A percentile compares a stretch with the other conserved stretches of the same genome.
These are phyloP conservation scores for Aleurites moluccanus DNA, from an alignment of 441 rosid species.

Conservation along the genomic window DNA sequence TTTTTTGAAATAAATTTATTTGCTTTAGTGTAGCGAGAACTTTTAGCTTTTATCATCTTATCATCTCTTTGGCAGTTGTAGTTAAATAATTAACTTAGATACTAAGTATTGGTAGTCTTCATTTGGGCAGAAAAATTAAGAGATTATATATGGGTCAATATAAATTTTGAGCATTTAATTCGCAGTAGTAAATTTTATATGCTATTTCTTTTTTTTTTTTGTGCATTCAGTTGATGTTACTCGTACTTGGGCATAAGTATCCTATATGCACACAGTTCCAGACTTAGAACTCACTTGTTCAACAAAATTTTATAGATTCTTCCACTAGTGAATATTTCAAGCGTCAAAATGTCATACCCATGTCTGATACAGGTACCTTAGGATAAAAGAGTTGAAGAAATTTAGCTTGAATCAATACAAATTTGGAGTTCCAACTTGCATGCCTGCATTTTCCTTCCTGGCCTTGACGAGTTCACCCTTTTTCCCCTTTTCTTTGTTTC, in stretches of 20 bases:
- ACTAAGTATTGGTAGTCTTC: not conserved
- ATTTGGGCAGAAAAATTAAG: not conserved
- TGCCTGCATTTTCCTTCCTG: not conserved
- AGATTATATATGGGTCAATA: not conserved
- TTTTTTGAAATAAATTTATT: not conserved
- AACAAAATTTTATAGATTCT: not conserved
- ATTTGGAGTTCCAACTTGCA: not conserved
- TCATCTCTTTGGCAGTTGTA: conserved; percentile 5
- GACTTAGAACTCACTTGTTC: not conserved
- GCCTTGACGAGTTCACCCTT: not conserved
- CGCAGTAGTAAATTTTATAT: not conserved
- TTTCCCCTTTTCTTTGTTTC: not conserved
- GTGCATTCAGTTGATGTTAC: not conserved
- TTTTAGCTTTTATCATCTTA: not conserved
- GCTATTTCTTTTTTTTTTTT: not conserved
- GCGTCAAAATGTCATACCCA: not conserved
- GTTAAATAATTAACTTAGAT: not conserved
- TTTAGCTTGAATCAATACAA: not conserved
- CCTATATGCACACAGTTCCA: not conserved
- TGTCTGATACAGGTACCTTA: not conserved
- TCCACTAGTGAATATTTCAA: not conserved
- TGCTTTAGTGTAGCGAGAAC: not conserved
- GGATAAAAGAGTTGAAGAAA: not conserved
- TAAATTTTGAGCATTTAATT: not conserved
- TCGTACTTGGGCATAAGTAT: not conserved